Evolutionary conservation across 257 asterid genomes (phyloP).

Genomic region (Henckelia pumila): DNA sequence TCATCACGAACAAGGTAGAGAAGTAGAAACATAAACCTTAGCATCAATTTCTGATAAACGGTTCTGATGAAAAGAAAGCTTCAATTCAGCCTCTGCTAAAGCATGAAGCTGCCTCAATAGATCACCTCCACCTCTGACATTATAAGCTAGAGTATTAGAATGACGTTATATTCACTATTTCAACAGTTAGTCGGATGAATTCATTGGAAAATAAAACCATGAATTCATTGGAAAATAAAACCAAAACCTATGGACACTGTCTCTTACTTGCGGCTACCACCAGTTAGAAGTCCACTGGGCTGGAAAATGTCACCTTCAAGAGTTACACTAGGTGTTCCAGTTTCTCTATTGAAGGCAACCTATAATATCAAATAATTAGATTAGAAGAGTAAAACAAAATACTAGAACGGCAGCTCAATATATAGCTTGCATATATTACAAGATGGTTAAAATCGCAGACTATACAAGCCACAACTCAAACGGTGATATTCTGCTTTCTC

Average conservation of each 20-base stretch:
- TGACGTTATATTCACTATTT: conserved; percentile 13
- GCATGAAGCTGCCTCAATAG: conserved; percentile 79
- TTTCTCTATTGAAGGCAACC: conserved; percentile 78
- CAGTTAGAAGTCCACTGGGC: conserved; percentile 95
- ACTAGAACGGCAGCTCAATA: conserved; percentile 14
- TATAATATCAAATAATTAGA: conserved; percentile 32
- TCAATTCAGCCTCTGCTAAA: conserved; percentile 72
- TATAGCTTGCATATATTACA: background rate
- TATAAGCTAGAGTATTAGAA: conserved; percentile 25
- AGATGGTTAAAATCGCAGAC: conserved; percentile 5
- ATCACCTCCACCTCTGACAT: conserved; percentile 92
- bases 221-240: too few species aligned
- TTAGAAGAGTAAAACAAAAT: conserved; percentile 15
- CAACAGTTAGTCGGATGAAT: conserved; percentile 3
- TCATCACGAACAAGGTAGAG: conserved; percentile 1
- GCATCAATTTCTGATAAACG: conserved; percentile 63
- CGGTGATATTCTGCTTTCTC: background rate
- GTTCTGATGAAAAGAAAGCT: conserved; percentile 63
- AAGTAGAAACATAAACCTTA: conserved; percentile 46
- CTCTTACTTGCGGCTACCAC: conserved; percentile 94
- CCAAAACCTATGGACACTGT: conserved; percentile 22
- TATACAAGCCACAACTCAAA: conserved; percentile 8
- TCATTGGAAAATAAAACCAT: conserved; percentile 15
- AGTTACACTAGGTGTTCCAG: conserved; percentile 69
- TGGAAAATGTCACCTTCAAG: conserved; percentile 91